Evolutionary conservation across 805 yeast genomes (phyloP).

Genomic region (Wickerhamiella slavikovae): DNA sequence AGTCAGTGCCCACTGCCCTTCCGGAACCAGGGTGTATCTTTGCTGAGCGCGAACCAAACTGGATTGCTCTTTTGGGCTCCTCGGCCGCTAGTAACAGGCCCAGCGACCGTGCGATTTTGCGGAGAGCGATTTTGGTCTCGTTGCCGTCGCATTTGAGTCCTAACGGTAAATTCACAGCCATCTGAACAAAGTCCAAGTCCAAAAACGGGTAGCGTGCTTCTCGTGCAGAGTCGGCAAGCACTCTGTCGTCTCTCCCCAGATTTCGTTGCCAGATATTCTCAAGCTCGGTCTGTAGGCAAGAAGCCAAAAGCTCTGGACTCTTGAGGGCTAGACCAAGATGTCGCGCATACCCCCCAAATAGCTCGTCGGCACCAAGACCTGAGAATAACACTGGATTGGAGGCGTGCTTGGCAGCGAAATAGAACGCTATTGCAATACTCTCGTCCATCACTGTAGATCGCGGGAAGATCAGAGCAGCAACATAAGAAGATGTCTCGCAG

Average conservation of each 20-base stretch:
- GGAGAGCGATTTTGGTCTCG: constrained; percentile 25
- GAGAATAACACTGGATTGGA: constrained; percentile 55
- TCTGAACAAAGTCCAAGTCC: constrained; percentile 35
- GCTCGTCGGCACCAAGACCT: constrained; percentile 94
- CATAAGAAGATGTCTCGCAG: constrained; percentile 27
- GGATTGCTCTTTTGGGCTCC: constrained; percentile 87
- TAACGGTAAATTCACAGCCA: constrained; percentile 17
- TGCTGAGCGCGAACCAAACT: constrained; percentile 90
- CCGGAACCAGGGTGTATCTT: constrained; percentile 72
- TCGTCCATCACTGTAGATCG: constrained; percentile 84
- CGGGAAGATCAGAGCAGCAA: constrained; percentile 57
- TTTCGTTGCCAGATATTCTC: constrained; percentile 58
- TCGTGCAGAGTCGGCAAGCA: constrained; percentile 66
- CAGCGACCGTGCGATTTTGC: constrained; percentile 33
- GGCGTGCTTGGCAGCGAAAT: constrained; percentile 55
- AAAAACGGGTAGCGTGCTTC: constrained; percentile 79
- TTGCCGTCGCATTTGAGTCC: constrained; percentile 22
- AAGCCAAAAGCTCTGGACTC: constrained; percentile 25
- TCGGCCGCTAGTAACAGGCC: constrained; percentile 34
- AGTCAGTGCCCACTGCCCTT: constrained; percentile 38
- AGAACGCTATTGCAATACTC: constrained; percentile 87
- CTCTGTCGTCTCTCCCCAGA: constrained; percentile 82
- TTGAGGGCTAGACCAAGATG: constrained; percentile 27
- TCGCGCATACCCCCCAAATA: constrained; percentile 88
- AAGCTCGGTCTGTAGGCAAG: constrained; percentile 52